These are phyloP conservation scores for Taxawa tesnikishii DNA, from an alignment of 2,329 filamentous ascomycete genomes.

Conservation along the genomic window DNA sequence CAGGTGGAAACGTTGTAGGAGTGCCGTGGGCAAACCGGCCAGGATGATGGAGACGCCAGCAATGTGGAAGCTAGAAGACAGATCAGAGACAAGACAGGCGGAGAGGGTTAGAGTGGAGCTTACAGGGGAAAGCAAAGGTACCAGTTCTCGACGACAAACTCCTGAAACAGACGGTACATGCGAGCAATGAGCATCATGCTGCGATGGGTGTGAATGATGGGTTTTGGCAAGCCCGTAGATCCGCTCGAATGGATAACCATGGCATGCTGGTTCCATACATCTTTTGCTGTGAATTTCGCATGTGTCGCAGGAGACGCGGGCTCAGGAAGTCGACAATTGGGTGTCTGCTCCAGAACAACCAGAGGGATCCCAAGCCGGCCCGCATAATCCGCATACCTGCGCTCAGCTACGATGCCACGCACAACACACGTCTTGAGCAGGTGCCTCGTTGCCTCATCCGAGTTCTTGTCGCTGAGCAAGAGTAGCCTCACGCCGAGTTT, in stretches of 20 bases:
- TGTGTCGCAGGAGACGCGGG: no score
- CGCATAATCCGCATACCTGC: conserved; percentile 11
- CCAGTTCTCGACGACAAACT: conserved; percentile 20
- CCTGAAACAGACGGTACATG: conserved; percentile 20
- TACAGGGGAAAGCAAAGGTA: conserved; percentile 20
- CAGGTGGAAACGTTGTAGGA: conserved; percentile 19
- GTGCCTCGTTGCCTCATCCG: conserved; percentile 14
- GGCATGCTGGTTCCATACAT: conserved; percentile 20
- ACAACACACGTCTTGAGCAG: conserved; percentile 16
- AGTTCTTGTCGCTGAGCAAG: conserved; percentile 18
- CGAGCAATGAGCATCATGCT: conserved; percentile 22
- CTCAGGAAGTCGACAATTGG: no score
- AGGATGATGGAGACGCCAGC: conserved; percentile 19
- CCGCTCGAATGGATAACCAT: conserved; percentile 37
- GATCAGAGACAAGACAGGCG: not conserved
- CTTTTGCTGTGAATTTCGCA: no score
- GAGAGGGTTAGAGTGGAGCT: not conserved
- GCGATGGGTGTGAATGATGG: conserved; percentile 43
- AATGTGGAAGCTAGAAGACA: conserved; percentile 7
- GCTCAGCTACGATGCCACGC: conserved; percentile 17
- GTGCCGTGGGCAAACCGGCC: conserved; percentile 18
- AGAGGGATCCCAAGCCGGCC: no score
- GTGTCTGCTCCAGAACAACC: no score
- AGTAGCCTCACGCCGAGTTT: conserved; percentile 19
- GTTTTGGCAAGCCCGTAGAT: conserved; percentile 49